These are phyloP conservation scores for Lignosus rhinocerotis DNA, from an alignment of 1,284 basidiomycete species.

Conservation along the genomic window DNA sequence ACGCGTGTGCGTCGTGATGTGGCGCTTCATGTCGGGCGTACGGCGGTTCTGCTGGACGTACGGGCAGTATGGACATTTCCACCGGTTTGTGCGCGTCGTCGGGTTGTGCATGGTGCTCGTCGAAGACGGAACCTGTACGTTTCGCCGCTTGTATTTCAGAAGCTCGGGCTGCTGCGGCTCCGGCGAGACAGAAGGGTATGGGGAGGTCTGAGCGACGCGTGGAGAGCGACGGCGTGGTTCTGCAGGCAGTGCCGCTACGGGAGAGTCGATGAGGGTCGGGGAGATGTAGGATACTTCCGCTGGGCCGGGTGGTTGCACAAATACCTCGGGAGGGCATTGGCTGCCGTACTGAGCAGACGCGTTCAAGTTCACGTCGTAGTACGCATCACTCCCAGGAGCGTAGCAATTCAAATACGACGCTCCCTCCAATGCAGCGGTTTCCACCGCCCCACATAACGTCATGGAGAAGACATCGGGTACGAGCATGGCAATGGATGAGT, in stretches of 20 bases:
- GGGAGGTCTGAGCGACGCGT: neutral
- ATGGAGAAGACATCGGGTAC: too few species aligned
- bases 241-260: neutral
- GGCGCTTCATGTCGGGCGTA: conserved; percentile 24
- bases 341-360: too few species aligned
- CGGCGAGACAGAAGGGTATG: neutral
- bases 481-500: too few species aligned
- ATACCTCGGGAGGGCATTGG: too few species aligned
- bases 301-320: too few species aligned
- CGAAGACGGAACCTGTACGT: neutral
- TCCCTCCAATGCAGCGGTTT: too few species aligned
- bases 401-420: too few species aligned
- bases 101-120: neutral
- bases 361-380: too few species aligned
- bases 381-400: too few species aligned
- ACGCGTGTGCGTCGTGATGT: conserved; percentile 11
- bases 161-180: neutral
- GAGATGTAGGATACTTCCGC: neutral
- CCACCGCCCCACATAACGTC: too few species aligned
- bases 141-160: neutral
- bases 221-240: neutral
- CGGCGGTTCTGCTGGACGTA: conserved; percentile 25
- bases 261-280: neutral
- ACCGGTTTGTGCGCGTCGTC: conserved; percentile 23
- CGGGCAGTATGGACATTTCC: too few species aligned